phyloP scores from a whole-genome alignment of 106 monocot species.

The Dactylorhiza incarnata region DNA sequence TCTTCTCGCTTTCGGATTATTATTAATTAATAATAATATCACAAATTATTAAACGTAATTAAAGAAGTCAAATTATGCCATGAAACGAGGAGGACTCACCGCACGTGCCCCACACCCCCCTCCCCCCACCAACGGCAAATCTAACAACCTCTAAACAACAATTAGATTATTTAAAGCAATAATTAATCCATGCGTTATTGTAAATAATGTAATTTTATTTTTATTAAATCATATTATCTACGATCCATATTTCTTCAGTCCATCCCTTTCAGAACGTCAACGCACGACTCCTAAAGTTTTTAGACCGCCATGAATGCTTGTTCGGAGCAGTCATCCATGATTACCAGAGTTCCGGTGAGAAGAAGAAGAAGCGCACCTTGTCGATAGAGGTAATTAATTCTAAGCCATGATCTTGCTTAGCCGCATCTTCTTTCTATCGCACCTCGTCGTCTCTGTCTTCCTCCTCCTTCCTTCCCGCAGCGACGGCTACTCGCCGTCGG shows the following conservation, averaged over 20 bases:
- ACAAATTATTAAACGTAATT: too few relatives aligned
- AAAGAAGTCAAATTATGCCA: too few relatives aligned
- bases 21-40: too few relatives aligned
- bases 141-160: too few relatives aligned
- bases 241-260: background rate
- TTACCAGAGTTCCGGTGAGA: background rate
- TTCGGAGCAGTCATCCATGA: background rate
- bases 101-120: too few relatives aligned
- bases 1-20: too few relatives aligned
- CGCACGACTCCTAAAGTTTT: background rate
- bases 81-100: too few relatives aligned
- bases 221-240: too few relatives aligned
- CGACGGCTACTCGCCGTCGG: background rate
- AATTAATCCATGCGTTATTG: too few relatives aligned
- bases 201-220: too few relatives aligned
- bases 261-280: background rate
- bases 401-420: background rate
- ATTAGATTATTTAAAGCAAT: too few relatives aligned
- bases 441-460: background rate
- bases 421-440: background rate
- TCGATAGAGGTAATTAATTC: background rate
- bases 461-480: background rate
- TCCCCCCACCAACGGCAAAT: too few relatives aligned
- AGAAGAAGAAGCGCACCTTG: background rate
- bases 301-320: background rate